Percentiles rank a stretch among this genome's conserved stretches.
Conservation (phyloP, 805 yeast species). For the Pichia thaimueangensis region DNA sequence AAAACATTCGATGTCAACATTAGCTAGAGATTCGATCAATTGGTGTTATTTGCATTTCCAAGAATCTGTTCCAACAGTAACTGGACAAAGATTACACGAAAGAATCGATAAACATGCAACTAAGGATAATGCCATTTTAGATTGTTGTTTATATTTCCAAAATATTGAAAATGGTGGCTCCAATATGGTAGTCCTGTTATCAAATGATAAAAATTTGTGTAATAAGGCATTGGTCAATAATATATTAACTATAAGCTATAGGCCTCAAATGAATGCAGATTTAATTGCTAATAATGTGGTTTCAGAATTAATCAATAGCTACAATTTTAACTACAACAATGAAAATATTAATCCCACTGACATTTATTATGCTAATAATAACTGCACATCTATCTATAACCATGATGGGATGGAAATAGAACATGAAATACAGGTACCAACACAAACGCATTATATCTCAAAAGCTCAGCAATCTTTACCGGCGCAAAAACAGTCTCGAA, state of each 20-base stretch:
- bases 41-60: conserved; percentile 70
- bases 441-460: background rate
- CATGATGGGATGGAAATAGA: background rate
- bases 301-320: conserved; percentile 23
- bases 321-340: background rate
- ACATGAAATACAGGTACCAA: background rate
- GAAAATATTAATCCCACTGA: conserved; percentile 7
- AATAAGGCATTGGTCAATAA: conserved; percentile 65
- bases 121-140: conserved; percentile 81
- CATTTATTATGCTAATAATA: background rate
- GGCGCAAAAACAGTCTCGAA: background rate
- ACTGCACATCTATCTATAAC: background rate
- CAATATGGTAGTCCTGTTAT: conserved; percentile 51
- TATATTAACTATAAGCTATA: conserved; percentile 53
- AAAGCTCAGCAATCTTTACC: background rate
- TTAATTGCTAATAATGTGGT: conserved; percentile 37
- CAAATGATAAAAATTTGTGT: conserved; percentile 83
- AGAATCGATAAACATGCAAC: conserved; percentile 36
- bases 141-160: conserved; percentile 68
- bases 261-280: conserved; percentile 38
- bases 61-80: conserved; percentile 39
- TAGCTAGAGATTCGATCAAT: conserved; percentile 65
- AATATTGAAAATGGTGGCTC: conserved; percentile 22
- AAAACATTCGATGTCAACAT: conserved; percentile 23
- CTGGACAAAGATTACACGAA: conserved; percentile 61